Evolutionary conservation across 805 yeast genomes (phyloP).

Genomic region (Hanseniaspora nectarophila): DNA sequence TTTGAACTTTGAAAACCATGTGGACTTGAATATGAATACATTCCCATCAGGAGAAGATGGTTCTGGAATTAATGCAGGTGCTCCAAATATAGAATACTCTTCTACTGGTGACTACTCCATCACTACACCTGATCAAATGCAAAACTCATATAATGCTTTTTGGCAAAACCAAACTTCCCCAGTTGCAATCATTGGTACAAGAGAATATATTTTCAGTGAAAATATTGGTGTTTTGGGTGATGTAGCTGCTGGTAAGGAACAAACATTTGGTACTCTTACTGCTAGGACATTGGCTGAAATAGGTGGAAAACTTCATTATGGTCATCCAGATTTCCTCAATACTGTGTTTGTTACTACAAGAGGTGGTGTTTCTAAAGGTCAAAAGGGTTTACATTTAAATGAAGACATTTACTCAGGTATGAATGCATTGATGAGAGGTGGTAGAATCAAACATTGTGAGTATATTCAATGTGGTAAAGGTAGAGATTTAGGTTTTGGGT

Average conservation of each 20-base stretch:
- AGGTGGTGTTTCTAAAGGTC: constrained; percentile 83
- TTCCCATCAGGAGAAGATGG: constrained; percentile 25
- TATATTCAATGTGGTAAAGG: constrained; percentile 86
- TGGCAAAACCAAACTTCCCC: constrained; percentile 45
- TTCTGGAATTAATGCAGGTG: background rate
- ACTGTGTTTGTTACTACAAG: constrained; percentile 67
- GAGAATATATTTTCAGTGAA: constrained; percentile 79
- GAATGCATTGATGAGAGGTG: constrained; percentile 74
- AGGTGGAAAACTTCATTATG: constrained; percentile 79
- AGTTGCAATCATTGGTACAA: constrained; percentile 76
- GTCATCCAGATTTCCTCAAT: constrained; percentile 78
- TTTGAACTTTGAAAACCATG: constrained; percentile 66
- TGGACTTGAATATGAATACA: constrained; percentile 55
- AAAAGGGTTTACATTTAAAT: constrained; percentile 71
- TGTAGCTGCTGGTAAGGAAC: constrained; percentile 85
- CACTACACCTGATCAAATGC: background rate
- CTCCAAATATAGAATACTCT: background rate
- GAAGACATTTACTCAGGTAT: constrained; percentile 86
- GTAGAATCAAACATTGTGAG: constrained; percentile 77
- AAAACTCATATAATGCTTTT: constrained; percentile 33
- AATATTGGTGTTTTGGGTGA: constrained; percentile 78
- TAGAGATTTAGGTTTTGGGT: constrained; percentile 77
- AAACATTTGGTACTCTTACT: constrained; percentile 74
- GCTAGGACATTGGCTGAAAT: constrained; percentile 74
- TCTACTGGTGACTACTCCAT: background rate